These are phyloP conservation scores for Cyberlindnera nakhonratchasimensis DNA, from an alignment of 805 yeast genomes.

Conservation along the genomic window DNA sequence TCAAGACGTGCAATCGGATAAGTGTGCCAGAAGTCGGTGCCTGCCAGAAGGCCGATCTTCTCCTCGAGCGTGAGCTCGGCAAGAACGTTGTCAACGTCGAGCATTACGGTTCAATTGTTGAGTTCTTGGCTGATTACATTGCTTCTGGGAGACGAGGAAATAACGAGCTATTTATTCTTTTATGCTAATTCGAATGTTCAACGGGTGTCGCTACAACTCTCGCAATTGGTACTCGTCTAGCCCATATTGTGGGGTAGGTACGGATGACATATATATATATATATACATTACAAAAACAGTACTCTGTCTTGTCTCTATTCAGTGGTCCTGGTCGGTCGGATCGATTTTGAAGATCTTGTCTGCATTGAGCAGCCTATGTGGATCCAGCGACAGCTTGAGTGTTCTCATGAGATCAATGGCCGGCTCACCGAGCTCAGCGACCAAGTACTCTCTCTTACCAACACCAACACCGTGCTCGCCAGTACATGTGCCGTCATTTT, in stretches of 20 bases:
- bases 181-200: too few species aligned
- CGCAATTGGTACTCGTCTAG: not conserved
- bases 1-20: slow-evolving; percentile 35
- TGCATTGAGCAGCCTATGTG: slow-evolving; percentile 68
- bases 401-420: slow-evolving; percentile 72
- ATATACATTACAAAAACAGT: too few species aligned
- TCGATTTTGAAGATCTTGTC: slow-evolving; percentile 75
- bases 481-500: slow-evolving; percentile 76
- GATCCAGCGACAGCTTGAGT: slow-evolving; percentile 70
- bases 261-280: too few species aligned
- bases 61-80: slow-evolving; percentile 27
- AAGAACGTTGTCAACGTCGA: slow-evolving; percentile 28
- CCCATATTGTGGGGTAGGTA: not conserved
- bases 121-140: not conserved
- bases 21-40: slow-evolving; percentile 53
- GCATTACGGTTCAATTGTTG: slow-evolving; percentile 7
- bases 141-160: too few species aligned
- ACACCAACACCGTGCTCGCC: slow-evolving; percentile 89
- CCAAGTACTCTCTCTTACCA: slow-evolving; percentile 63
- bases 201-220: not conserved
- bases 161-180: too few species aligned
- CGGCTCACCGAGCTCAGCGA: slow-evolving; percentile 62
- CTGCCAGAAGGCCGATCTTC: slow-evolving; percentile 34
- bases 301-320: not conserved
- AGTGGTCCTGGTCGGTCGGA: slow-evolving; percentile 39